A percentile compares a stretch with the other conserved stretches of the same genome.
Evolutionary conservation across 345 rosid genomes (phyloP).

Genomic region (Euphorbia pulcherrima): DNA sequence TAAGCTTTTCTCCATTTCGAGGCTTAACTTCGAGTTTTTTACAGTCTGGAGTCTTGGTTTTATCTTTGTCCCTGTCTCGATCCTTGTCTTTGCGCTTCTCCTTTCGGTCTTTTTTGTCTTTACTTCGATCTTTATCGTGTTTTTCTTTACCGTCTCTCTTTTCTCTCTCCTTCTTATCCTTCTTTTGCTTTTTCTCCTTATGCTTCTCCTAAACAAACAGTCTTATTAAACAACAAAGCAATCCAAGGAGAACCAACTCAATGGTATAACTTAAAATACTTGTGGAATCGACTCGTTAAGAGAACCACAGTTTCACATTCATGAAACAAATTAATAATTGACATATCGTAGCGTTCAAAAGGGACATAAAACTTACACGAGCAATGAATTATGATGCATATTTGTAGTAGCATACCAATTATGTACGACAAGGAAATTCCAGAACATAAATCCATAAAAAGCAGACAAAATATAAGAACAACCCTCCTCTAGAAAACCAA

Average conservation of each 20-base stretch:
- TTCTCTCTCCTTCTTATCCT: neutral
- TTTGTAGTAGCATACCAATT: no score
- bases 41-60: slow-evolving; percentile 30
- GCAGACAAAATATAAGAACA: neutral
- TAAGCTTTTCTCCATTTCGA: slow-evolving; percentile 29
- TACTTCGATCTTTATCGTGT: no score
- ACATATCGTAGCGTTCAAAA: neutral
- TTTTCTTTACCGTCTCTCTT: neutral
- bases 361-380: neutral
- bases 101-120: neutral
- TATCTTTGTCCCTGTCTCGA: slow-evolving; percentile 33
- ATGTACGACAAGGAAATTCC: no score
- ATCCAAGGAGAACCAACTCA: neutral
- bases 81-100: neutral
- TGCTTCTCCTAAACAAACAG: neutral
- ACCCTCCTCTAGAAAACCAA: neutral
- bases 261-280: neutral
- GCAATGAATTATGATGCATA: no score
- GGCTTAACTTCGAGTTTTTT: slow-evolving; percentile 28
- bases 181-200: neutral
- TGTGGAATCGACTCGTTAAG: neutral
- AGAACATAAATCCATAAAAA: neutral
- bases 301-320: neutral
- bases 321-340: neutral
- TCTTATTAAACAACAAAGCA: no score